A percentile compares a stretch with the other conserved stretches of the same genome.
These are phyloP conservation scores for Hibiscus mutabilis DNA, from an alignment of 345 rosid species.

Conservation along the genomic window DNA sequence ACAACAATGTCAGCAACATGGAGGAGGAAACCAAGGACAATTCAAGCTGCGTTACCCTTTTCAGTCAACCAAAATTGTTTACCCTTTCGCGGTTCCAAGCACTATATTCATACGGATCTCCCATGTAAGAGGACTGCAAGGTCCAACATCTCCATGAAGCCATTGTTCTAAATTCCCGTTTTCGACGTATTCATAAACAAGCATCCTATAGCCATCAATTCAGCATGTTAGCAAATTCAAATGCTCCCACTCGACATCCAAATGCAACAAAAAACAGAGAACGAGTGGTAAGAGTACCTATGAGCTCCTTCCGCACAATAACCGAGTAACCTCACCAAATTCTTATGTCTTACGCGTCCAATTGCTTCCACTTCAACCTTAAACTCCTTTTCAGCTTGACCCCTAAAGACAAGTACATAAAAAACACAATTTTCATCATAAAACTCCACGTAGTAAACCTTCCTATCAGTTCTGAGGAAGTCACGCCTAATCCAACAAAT, in stretches of 20 bases:
- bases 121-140: conserved; percentile 79
- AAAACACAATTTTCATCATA: background rate
- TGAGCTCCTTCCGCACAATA: conserved; percentile 98
- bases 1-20: background rate
- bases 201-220: conserved; percentile 45
- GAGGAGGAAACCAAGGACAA: background rate
- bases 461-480: background rate
- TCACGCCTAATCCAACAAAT: background rate
- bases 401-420: conserved; percentile 30
- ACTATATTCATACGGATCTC: conserved; percentile 72
- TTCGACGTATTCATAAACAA: conserved; percentile 82
- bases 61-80: background rate
- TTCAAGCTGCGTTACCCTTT: conserved; percentile 10
- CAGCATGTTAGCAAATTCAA: background rate
- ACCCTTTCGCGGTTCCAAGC: conserved; percentile 84
- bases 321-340: conserved; percentile 89
- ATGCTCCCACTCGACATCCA: too few relatives aligned
- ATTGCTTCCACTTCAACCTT: conserved; percentile 98
- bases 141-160: conserved; percentile 82
- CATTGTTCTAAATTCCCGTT: conserved; percentile 91
- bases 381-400: conserved; percentile 97
- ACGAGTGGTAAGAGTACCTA: conserved; percentile 36
- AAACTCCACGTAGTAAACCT: background rate
- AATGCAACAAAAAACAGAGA: background rate
- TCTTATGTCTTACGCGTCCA: conserved; percentile 90